Conservation (phyloP, 164 flowering plant genomes). For the Aristolochia contorta region DNA sequence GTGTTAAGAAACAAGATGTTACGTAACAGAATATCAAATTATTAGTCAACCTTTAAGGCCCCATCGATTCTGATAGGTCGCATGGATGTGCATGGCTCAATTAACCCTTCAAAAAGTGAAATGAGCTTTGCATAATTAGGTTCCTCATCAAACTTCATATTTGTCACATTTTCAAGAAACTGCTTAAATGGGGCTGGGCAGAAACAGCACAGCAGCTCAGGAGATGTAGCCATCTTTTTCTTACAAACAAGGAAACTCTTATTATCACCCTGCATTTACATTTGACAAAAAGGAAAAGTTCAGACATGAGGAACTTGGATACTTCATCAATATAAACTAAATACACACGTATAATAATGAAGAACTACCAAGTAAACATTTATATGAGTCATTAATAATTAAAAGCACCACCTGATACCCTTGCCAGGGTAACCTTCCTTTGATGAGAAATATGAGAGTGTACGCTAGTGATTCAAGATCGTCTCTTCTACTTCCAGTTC, state of each 20-base stretch:
- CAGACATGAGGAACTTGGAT: background rate
- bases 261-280: conserved; percentile 63
- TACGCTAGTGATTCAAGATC: conserved; percentile 90
- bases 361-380: background rate
- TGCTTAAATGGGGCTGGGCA: conserved; percentile 68
- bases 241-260: conserved; percentile 84
- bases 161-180: conserved; percentile 68
- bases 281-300: background rate
- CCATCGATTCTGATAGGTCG: conserved; percentile 79
- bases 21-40: background rate
- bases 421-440: conserved; percentile 87
- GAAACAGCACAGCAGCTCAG: conserved; percentile 72
- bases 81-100: conserved; percentile 40
- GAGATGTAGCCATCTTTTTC: conserved; percentile 78
- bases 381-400: background rate
- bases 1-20: background rate
- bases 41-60: conserved; percentile 53
- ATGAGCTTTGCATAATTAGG: conserved; percentile 73
- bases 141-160: conserved; percentile 90
- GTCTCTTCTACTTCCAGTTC: conserved; percentile 88
- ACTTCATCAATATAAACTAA: background rate
- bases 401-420: conserved; percentile 56
- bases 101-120: conserved; percentile 56
- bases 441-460: conserved; percentile 67
- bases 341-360: background rate